Evolutionary conservation across 2,329 filamentous ascomycete genomes (phyloP).

Genomic region (Neoascochyta sp.): DNA sequence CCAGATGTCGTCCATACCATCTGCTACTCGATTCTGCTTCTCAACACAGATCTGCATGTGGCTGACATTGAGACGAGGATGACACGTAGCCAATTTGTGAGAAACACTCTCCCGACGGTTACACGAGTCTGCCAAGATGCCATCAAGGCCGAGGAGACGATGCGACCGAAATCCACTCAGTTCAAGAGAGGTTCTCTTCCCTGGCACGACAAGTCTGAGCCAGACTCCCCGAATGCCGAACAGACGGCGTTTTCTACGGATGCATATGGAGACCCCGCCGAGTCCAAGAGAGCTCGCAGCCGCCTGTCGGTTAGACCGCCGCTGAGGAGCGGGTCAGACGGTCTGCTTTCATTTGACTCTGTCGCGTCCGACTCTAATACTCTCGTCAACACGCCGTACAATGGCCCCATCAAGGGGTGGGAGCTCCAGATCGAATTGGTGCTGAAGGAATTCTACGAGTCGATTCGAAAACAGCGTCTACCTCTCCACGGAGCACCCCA

Average conservation of each 20-base stretch:
- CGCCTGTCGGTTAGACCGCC: conserved; percentile 44
- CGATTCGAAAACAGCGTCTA: conserved; percentile 81
- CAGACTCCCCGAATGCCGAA: conserved; percentile 30
- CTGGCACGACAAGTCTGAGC: conserved; percentile 36
- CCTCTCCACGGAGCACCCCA: conserved; percentile 73
- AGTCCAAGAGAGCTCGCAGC: conserved; percentile 38
- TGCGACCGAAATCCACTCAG: conserved; percentile 34
- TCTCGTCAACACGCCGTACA: conserved; percentile 72
- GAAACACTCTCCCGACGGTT: conserved; percentile 92
- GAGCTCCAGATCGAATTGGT: conserved; percentile 86
- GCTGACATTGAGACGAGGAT: conserved; percentile 96
- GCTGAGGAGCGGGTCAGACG: conserved; percentile 35
- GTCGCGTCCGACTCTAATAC: conserved; percentile 60
- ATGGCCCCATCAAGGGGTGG: conserved; percentile 75
- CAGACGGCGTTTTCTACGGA: conserved; percentile 26
- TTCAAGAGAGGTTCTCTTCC: conserved; percentile 34
- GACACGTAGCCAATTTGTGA: conserved; percentile 90
- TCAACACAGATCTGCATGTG: conserved; percentile 94
- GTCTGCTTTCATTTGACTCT: conserved; percentile 34
- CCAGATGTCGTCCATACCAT: conserved; percentile 93
- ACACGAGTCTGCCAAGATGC: conserved; percentile 69
- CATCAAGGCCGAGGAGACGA: conserved; percentile 44
- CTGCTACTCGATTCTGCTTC: conserved; percentile 88
- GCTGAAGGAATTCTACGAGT: conserved; percentile 85
- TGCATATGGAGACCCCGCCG: conserved; percentile 31